Conservation (phyloP, 768 basidiomycete genomes). For the Polyporus arcularius region DNA sequence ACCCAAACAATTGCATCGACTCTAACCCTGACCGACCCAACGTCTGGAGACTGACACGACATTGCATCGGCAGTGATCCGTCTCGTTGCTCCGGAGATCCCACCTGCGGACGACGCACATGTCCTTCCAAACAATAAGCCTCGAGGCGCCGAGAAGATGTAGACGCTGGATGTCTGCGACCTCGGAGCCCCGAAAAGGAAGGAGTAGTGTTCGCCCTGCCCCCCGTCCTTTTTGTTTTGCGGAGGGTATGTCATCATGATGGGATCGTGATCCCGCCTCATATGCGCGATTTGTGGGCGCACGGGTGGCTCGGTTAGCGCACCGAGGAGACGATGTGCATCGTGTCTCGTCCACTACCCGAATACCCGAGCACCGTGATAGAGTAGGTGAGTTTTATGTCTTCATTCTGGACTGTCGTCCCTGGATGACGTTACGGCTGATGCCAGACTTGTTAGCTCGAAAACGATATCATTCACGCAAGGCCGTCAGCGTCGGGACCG, state of each 20-base stretch:
- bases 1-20: background rate
- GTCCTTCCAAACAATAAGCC: conserved; percentile 3
- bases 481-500: too few relatives aligned
- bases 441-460: too few relatives aligned
- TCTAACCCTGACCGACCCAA: background rate
- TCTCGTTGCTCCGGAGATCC: background rate
- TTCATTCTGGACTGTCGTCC: too few relatives aligned
- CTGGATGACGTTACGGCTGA: too few relatives aligned
- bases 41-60: background rate
- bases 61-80: background rate
- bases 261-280: background rate
- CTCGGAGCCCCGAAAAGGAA: background rate
- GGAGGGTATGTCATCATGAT: background rate
- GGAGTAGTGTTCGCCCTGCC: background rate
- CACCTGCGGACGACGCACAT: background rate
- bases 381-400: too few relatives aligned
- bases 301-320: background rate
- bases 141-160: background rate
- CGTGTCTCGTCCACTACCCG: too few relatives aligned
- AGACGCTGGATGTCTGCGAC: background rate
- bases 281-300: background rate
- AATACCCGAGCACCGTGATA: too few relatives aligned
- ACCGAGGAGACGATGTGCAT: too few relatives aligned
- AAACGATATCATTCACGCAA: too few relatives aligned
- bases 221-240: background rate